Percentiles rank a stretch among this genome's conserved stretches.
Evolutionary conservation across 2,329 filamentous ascomycete species (phyloP).

Genomic region (Didymella sp.): DNA sequence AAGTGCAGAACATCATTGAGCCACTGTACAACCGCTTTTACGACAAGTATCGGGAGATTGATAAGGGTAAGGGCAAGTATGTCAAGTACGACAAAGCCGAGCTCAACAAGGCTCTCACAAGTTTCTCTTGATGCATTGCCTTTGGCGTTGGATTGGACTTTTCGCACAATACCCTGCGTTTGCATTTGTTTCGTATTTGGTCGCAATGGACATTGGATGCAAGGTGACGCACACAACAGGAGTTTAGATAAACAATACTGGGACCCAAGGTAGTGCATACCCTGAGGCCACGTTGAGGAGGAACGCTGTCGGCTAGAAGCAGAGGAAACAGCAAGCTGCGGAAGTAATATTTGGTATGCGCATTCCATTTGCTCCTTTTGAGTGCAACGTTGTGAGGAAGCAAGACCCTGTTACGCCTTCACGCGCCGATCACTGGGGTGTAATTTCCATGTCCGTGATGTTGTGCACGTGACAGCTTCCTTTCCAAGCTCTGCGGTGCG

Average conservation of each 20-base stretch:
- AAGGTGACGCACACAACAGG: not conserved
- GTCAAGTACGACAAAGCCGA: conserved; percentile 93
- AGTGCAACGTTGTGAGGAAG: not conserved
- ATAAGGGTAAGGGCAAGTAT: conserved; percentile 98
- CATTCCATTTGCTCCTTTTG: not conserved
- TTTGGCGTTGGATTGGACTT: conserved; percentile 32
- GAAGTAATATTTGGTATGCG: not conserved
- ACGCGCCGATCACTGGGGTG: conserved; percentile 12
- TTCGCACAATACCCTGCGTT: conserved; percentile 46
- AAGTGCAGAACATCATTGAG: conserved; percentile 90
- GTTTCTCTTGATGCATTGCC: conserved; percentile 47
- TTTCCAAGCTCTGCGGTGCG: conserved; percentile 23
- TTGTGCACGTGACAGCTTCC: conserved; percentile 42
- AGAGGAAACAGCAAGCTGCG: not conserved
- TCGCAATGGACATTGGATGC: not conserved
- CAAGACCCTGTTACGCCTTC: not conserved
- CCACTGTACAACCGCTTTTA: conserved; percentile 94
- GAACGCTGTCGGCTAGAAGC: not conserved
- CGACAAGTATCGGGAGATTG: conserved; percentile 96
- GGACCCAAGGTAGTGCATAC: conserved; percentile 2
- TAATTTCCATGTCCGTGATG: conserved; percentile 17
- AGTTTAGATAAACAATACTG: conserved; percentile 4
- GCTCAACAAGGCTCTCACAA: conserved; percentile 68
- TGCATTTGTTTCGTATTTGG: conserved; percentile 19
- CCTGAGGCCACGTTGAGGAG: not conserved